Base-by-base conservation (phyloP, 2,329 filamentous ascomycete genomes). In the Aureobasidium zeae region DNA sequence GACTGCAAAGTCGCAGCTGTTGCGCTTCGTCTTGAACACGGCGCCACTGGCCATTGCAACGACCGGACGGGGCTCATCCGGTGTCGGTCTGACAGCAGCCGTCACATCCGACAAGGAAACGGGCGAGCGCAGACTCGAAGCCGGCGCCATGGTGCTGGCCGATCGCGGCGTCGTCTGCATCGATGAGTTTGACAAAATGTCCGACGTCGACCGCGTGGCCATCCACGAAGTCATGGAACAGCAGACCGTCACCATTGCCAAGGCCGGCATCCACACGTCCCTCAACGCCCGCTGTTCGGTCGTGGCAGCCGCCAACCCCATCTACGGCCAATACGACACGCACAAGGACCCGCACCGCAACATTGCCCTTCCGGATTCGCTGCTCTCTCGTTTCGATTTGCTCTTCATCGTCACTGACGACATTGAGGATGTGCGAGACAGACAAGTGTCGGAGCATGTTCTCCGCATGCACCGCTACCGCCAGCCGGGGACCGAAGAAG, bases 181-280 rank as follows among this genome's bases (percentile, higher is more conserved):
- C 53, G 91, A 98, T 61, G 91, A 98, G 59, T 98, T 98, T 54
- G 91, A 98, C 70, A 98, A 98, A 65, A 98, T 98, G 91, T 95
- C 87, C 46, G 91, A 98, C 60, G 82, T 96, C 46, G 91, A 98
- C 64, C 80, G 91, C 60, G 91, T 98, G 3, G 91, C 91, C 34
- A 98, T 98, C 55, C 91, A 98, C 76, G 91, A 98, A 84, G 91
- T 98, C 52, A 98, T 98, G 91, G 91, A 98, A 67, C 91, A 98
- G 68, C 91, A 98, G 66, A 98, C 91, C 0, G 91, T 98, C 48
- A 98, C 91, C 11, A 98, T 98, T 57, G 91, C 91, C 41, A 98
- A 98, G 68, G 91, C 91, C 1, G 91, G 91, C 52, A 98, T 98
- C 47, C 91, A 98, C 65, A 98, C 91, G 0, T 94, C 88, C 2